Percentiles rank a stretch among this genome's conserved stretches.
Conservation (phyloP, 2,329 filamentous ascomycete species). For the Penicillium sp. region DNA sequence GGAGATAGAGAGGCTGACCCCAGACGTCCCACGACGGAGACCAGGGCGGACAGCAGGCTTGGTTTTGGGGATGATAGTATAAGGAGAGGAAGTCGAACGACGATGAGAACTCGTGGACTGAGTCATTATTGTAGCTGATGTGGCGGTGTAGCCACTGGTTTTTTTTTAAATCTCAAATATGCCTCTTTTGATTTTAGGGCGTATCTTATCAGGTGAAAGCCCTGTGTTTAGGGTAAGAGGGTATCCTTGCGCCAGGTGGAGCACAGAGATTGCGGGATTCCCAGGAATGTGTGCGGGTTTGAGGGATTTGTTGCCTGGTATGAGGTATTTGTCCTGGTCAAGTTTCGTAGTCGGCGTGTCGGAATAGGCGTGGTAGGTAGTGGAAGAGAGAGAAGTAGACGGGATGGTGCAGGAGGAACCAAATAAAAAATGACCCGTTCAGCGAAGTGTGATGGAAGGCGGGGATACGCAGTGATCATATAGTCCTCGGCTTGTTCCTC, state of each 20-base stretch:
- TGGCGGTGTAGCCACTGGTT: constrained; percentile 39
- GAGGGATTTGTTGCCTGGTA: constrained; percentile 4
- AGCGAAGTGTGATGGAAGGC: not conserved
- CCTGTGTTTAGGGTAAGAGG: not conserved
- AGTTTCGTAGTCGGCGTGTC: not conserved
- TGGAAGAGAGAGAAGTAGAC: not conserved
- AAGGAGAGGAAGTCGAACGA: constrained; percentile 38
- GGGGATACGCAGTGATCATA: not conserved
- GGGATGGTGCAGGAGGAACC: not conserved
- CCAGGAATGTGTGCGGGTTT: not conserved
- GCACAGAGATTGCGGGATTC: constrained; percentile 24
- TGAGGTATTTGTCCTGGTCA: constrained; percentile 1
- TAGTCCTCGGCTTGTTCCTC: not conserved
- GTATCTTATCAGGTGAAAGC: constrained; percentile 27
- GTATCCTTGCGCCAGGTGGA: constrained; percentile 17
- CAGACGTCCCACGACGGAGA: constrained; percentile 39
- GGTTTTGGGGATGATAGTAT: constrained; percentile 33
- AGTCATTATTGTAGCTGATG: constrained; percentile 39
- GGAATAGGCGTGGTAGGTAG: not conserved
- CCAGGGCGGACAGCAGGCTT: constrained; percentile 36
- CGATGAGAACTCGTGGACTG: constrained; percentile 38
- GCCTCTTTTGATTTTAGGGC: constrained; percentile 14
- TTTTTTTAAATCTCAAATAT: constrained; percentile 16
- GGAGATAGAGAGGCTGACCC: constrained; percentile 35
- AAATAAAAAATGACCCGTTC: not conserved